Evolutionary conservation across 2,329 filamentous ascomycete genomes (phyloP), one percentile per base, ranked within the genome.

Genomic region (Cryphonectria nitschkei): DNA sequence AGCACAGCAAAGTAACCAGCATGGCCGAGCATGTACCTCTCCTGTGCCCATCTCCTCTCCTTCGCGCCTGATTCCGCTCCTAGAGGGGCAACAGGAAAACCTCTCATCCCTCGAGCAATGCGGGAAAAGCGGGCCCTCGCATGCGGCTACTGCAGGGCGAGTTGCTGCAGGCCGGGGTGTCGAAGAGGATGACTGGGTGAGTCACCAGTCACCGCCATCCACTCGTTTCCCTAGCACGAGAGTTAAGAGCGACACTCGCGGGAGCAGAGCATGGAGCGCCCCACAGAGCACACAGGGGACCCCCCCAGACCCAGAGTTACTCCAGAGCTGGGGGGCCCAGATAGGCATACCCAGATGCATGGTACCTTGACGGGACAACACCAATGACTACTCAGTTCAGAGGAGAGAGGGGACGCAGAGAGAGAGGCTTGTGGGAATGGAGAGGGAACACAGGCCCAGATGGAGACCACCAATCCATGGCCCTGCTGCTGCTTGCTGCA

Each of bases 191-290:
- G 54, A 32, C 26, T 58, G 54, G 43, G 71, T 73, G 71, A 73
- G 66, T 73, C 71, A 72, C 67, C 60, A 66, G 70, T 73, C 72
- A 73, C 72, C 70, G 67, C 70, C 72, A 73, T 68, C 72, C 72
- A 73, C 67, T 73, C 72, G 72, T 68, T 73, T 72, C 68, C 70
- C 70, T 58, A 70, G 62, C 68, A 70, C 70, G 67, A 70, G 67
- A 66, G 70, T 70, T 68, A 72, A 68, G 72, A 72, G 72, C 72
- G 72, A 73, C 72, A 70, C 70, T 60, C 68, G 65, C 67, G 62
- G 62, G 69, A 58, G 54, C 37, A 29, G 41, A 26, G 52, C 39
- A 39, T 56, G 65, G 46, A 32, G 65, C 50, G 37, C 34, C 16
- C 32, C 32, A 54, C 32, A 64, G 37, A 43, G 26, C 37, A 26